Evolutionary conservation across 1,284 basidiomycete species (phyloP).

Genomic region (Cystobasidium slooffiae): DNA sequence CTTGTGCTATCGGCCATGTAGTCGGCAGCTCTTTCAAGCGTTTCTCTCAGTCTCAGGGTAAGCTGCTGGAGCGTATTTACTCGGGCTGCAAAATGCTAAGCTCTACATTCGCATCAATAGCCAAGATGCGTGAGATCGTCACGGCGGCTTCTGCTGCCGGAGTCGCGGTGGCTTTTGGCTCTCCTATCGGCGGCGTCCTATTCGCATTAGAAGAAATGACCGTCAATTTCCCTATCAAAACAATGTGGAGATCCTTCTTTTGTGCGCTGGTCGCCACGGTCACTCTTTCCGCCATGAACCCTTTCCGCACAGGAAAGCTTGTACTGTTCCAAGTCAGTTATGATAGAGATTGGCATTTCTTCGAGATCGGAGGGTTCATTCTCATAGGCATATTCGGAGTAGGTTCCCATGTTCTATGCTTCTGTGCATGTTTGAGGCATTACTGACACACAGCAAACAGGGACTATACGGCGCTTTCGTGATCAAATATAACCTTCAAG

Average conservation of each 20-base stretch:
- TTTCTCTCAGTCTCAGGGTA: conserved; percentile 86
- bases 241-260: conserved; percentile 98
- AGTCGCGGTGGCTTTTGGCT: conserved; percentile 95
- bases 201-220: conserved; percentile 96
- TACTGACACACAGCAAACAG: conserved; percentile 60
- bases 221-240: conserved; percentile 91
- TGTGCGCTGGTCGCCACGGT: conserved; percentile 97
- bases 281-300: conserved; percentile 92
- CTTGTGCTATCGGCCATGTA: conserved; percentile 88
- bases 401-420: conserved; percentile 53
- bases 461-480: conserved; percentile 96
- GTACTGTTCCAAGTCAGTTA: conserved; percentile 98
- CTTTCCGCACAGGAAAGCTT: conserved; percentile 95
- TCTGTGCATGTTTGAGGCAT: neutral
- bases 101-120: conserved; percentile 59
- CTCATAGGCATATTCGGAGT: conserved; percentile 95
- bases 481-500: conserved; percentile 95
- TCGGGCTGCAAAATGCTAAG: neutral
- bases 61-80: conserved; percentile 50
- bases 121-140: conserved; percentile 92
- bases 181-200: conserved; percentile 94
- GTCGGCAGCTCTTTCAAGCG: conserved; percentile 79
- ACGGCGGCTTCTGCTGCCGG: conserved; percentile 96
- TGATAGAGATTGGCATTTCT: conserved; percentile 98
- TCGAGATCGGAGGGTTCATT: conserved; percentile 87